Percentiles rank a stretch among this genome's conserved stretches.
phyloP scores from a whole-genome alignment of 2,329 filamentous ascomycete species.

The Myriosclerotinia duriaeana region DNA sequence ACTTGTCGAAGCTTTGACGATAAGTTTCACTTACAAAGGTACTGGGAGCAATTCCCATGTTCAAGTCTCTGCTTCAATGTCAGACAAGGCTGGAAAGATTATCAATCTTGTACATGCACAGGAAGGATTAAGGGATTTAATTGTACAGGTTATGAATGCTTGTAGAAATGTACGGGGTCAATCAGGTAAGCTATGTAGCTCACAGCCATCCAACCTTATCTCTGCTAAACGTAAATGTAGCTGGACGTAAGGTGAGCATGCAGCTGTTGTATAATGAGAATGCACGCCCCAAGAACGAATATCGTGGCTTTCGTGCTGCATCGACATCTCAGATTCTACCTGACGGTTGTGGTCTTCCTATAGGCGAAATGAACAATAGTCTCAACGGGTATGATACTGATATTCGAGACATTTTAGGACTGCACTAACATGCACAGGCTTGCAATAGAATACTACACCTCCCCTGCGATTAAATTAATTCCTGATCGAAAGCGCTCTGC shows the following conservation, averaged over 20 bases:
- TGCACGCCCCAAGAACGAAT: conserved; percentile 27
- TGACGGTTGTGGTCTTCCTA: conserved; percentile 18
- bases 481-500: neutral
- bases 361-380: conserved; percentile 2
- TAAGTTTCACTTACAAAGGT: conserved; percentile 32
- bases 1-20: conserved; percentile 34
- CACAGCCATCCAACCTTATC: neutral
- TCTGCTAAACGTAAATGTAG: neutral
- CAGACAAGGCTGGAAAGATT: neutral
- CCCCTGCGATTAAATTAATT: neutral
- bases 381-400: conserved; percentile 6
- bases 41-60: neutral
- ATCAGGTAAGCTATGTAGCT: conserved; percentile 9
- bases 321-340: conserved; percentile 24
- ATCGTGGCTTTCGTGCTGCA: conserved; percentile 30
- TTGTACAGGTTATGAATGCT: conserved; percentile 13
- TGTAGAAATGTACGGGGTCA: neutral
- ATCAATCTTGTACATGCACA: conserved; percentile 21
- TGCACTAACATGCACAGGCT: conserved; percentile 1
- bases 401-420: neutral
- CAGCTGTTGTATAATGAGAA: conserved; percentile 30
- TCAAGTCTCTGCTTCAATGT: conserved; percentile 17
- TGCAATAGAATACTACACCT: neutral
- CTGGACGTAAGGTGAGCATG: conserved; percentile 26
- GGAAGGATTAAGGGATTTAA: conserved; percentile 12